A percentile compares a stretch with the other conserved stretches of the same genome.
These are phyloP conservation scores for Mycocentrospora acerina DNA, from an alignment of 2,329 filamentous ascomycete genomes.

Conservation along the genomic window DNA sequence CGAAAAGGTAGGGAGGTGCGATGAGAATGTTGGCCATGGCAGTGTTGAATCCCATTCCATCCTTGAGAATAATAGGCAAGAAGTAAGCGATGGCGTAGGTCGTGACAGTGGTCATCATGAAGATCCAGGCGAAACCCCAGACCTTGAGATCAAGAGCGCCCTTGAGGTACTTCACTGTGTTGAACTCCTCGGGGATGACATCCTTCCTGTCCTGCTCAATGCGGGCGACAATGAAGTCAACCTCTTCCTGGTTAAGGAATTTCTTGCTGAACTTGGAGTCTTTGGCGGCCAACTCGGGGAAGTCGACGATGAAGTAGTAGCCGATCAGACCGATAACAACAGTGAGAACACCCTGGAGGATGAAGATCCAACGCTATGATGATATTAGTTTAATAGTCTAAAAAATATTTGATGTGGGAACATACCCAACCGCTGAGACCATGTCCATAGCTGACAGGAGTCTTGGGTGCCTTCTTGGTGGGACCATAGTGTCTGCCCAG, in stretches of 20 bases:
- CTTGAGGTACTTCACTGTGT: constrained; percentile 19
- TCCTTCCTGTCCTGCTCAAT: constrained; percentile 31
- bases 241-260: constrained; percentile 29
- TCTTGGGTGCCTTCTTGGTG: constrained; percentile 22
- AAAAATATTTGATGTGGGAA: too few relatives aligned
- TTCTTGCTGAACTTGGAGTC: constrained; percentile 20
- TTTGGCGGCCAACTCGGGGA: constrained; percentile 27
- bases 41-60: constrained; percentile 30
- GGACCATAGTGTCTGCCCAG: constrained; percentile 35
- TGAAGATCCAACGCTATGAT: constrained; percentile 29
- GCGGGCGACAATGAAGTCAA: constrained; percentile 29
- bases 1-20: constrained; percentile 31
- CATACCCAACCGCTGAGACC: constrained; percentile 40
- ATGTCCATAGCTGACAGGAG: constrained; percentile 23
- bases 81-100: constrained; percentile 36
- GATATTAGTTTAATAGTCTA: too few relatives aligned
- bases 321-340: constrained; percentile 21
- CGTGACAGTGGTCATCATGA: constrained; percentile 26
- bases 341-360: constrained; percentile 24
- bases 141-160: constrained; percentile 24
- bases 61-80: constrained; percentile 31
- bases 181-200: constrained; percentile 30
- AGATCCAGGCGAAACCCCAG: constrained; percentile 23
- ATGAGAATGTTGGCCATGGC: constrained; percentile 28
- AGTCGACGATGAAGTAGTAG: constrained; percentile 29